A percentile compares a stretch with the other conserved stretches of the same genome.
These are phyloP conservation scores for Phytomonas sp. DNA, from an alignment of 208 protist species.

Conservation along the genomic window DNA sequence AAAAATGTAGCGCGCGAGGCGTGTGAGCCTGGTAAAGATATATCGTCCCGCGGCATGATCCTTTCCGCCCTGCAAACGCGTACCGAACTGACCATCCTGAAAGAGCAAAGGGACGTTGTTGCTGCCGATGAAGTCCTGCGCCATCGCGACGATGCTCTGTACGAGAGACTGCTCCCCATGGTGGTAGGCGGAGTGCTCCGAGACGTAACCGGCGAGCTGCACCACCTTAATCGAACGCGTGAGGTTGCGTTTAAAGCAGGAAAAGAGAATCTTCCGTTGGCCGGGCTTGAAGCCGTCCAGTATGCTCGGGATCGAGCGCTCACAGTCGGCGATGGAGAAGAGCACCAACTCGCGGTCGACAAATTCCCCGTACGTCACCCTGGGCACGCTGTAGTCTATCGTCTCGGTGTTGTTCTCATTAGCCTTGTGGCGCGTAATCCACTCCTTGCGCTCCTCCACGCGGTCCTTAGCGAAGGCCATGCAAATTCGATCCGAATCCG, in stretches of 20 bases:
- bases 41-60: slow-evolving; percentile 98
- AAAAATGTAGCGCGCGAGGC: slow-evolving; percentile 94
- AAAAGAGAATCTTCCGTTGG: slow-evolving; percentile 99
- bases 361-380: slow-evolving; percentile 95
- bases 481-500: slow-evolving; percentile 94
- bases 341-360: slow-evolving; percentile 99
- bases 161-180: slow-evolving; percentile 98
- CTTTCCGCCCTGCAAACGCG: slow-evolving; percentile 96
- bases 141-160: slow-evolving; percentile 98
- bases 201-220: slow-evolving; percentile 99
- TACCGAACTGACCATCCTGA: slow-evolving; percentile 99
- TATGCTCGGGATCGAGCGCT: slow-evolving; percentile 89
- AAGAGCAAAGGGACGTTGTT: slow-evolving; percentile 99
- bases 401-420: slow-evolving; percentile 73
- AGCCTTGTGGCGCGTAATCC: slow-evolving; percentile 92
- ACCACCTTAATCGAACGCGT: slow-evolving; percentile 98
- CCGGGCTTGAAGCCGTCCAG: slow-evolving; percentile 99
- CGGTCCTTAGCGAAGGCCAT: slow-evolving; percentile 98
- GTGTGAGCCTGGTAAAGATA: slow-evolving; percentile 97
- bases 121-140: slow-evolving; percentile 96
- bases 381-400: slow-evolving; percentile 88
- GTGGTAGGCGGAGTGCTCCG: slow-evolving; percentile 99
- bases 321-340: slow-evolving; percentile 97
- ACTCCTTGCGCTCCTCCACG: slow-evolving; percentile 98
- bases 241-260: slow-evolving; percentile 99